A percentile compares a stretch with the other conserved stretches of the same genome.
Evolutionary conservation across 305 asterid species (phyloP).

Genomic region (Solanum hybrid): DNA sequence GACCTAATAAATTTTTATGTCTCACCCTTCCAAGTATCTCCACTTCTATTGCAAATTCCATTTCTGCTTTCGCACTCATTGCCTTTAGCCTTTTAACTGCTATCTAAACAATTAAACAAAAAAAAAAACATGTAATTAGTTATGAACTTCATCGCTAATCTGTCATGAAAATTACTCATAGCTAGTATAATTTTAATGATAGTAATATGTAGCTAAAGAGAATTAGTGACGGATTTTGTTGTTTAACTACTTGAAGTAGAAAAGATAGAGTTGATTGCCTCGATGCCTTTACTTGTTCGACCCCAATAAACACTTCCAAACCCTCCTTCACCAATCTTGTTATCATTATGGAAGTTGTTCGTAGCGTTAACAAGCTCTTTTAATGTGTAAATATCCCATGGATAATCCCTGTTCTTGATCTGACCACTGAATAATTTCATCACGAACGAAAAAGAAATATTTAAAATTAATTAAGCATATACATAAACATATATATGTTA

Average conservation of each 20-base stretch:
- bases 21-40: constrained; percentile 74
- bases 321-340: constrained; percentile 84
- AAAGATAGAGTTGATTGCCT: constrained; percentile 27
- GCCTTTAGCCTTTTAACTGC: constrained; percentile 72
- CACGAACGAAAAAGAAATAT: not conserved
- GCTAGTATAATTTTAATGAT: not conserved
- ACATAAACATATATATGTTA: not conserved
- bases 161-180: not conserved
- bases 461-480: not conserved
- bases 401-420: constrained; percentile 24
- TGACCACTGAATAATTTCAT: constrained; percentile 1
- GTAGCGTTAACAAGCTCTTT: constrained; percentile 68
- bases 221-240: not conserved
- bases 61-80: constrained; percentile 61
- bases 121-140: not conserved
- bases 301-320: constrained; percentile 89
- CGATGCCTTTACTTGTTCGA: constrained; percentile 59
- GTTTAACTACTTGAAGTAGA: not conserved
- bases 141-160: not conserved
- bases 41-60: constrained; percentile 75
- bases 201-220: not conserved
- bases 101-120: constrained; percentile 23
- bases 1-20: constrained; percentile 56
- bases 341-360: constrained; percentile 55
- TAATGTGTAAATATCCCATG: constrained; percentile 68